Percentiles rank a stretch among this genome's conserved stretches.
Evolutionary conservation across 495 filamentous ascomycete genomes (phyloP).

Genomic region (Penicillium chermesinum): DNA sequence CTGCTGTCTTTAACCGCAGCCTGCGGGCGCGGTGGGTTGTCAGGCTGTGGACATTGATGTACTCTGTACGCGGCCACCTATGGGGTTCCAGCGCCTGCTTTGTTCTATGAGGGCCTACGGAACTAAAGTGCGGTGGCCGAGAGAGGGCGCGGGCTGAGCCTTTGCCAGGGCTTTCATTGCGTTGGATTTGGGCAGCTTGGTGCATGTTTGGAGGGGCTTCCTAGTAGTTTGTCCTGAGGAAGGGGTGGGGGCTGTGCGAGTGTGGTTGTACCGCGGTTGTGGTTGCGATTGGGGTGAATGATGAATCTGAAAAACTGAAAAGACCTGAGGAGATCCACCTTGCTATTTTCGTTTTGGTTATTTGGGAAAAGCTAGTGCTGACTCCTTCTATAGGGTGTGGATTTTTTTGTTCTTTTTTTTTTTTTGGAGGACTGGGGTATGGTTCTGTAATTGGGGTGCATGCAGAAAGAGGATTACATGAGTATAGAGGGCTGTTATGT

Average conservation of each 20-base stretch:
- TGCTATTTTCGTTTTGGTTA: too few species aligned
- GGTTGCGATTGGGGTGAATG: conserved; percentile 33
- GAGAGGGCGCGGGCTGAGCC: too few species aligned
- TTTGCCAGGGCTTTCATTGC: too few species aligned
- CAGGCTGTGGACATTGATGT: not conserved
- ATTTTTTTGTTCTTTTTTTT: not conserved
- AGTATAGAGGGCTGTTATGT: too few species aligned
- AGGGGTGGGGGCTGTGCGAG: conserved; percentile 1
- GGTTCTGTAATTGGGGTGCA: too few species aligned
- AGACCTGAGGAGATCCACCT: conserved; percentile 61
- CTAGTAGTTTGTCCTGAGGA: too few species aligned
- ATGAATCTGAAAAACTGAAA: conserved; percentile 53
- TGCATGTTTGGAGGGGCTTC: too few species aligned
- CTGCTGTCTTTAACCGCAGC: too few species aligned
- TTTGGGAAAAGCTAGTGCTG: not conserved
- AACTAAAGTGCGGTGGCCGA: not conserved
- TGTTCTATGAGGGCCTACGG: not conserved
- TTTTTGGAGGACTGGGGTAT: not conserved
- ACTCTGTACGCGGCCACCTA: not conserved
- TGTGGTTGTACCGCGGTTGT: conserved; percentile 26
- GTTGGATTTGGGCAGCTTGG: too few species aligned
- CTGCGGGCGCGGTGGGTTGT: too few species aligned
- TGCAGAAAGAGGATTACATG: too few species aligned
- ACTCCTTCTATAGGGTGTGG: not conserved
- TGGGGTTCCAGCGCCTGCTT: not conserved